phyloP scores from a whole-genome alignment of 495 filamentous ascomycete species.

The Penicillium waksmanii region DNA sequence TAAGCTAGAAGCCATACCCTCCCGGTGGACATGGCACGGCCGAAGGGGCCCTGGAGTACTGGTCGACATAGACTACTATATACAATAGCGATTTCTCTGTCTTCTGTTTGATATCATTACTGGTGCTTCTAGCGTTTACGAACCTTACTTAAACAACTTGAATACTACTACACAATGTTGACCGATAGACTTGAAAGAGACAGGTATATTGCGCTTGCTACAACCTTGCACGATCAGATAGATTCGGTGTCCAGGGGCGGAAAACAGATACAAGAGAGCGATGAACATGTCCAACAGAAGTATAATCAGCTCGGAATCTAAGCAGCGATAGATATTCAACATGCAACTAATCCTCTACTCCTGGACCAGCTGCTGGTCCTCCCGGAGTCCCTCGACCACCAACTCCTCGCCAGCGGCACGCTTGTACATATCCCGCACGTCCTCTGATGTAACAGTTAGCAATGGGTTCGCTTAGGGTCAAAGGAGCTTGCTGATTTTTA shows the following conservation, averaged over 20 bases:
- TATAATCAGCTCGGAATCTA: slow-evolving; percentile 36
- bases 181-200: slow-evolving; percentile 8
- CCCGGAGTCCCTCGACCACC: slow-evolving; percentile 61
- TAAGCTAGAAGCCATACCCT: slow-evolving; percentile 13
- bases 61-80: background rate
- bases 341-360: slow-evolving; percentile 39
- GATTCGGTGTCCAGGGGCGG: slow-evolving; percentile 15
- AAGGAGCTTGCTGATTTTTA: too few species aligned
- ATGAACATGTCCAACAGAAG: slow-evolving; percentile 36
- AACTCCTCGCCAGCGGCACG: slow-evolving; percentile 88
- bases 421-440: slow-evolving; percentile 91
- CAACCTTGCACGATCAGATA: slow-evolving; percentile 17
- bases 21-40: background rate
- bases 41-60: background rate
- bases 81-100: background rate
- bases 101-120: background rate
- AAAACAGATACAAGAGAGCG: slow-evolving; percentile 23
- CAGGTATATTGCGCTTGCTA: slow-evolving; percentile 24
- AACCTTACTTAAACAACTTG: background rate
- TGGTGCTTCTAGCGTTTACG: background rate
- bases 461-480: slow-evolving; percentile 2
- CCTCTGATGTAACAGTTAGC: slow-evolving; percentile 54
- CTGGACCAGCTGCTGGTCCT: slow-evolving; percentile 54
- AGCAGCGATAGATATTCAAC: slow-evolving; percentile 36
- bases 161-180: background rate